phyloP scores from a whole-genome alignment of 495 filamentous ascomycete species.

The Lichina pygmaea region DNA sequence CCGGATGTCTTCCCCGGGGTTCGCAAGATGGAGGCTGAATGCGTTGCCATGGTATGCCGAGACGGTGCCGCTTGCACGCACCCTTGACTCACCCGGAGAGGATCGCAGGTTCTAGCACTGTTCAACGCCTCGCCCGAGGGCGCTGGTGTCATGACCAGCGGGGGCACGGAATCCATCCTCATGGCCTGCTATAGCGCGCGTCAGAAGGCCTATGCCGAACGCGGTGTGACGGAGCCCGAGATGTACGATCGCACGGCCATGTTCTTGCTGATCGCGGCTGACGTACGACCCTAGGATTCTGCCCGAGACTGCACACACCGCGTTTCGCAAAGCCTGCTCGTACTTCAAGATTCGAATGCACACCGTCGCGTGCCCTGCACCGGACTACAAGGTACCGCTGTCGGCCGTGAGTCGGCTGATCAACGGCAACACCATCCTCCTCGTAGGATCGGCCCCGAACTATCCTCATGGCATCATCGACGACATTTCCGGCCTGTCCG shows the following conservation, averaged over 20 bases:
- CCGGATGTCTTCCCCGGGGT: constrained; percentile 97
- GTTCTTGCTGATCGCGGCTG: not conserved
- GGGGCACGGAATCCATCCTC: constrained; percentile 86
- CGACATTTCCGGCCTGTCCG: constrained; percentile 67
- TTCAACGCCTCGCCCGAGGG: constrained; percentile 74
- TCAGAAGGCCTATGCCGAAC: constrained; percentile 64
- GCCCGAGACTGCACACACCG: constrained; percentile 79
- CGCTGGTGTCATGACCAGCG: constrained; percentile 74
- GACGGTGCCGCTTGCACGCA: not conserved
- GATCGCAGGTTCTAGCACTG: constrained; percentile 36
- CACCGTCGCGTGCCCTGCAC: constrained; percentile 66
- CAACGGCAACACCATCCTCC: constrained; percentile 86
- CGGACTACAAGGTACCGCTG: constrained; percentile 59
- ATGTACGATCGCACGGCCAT: constrained; percentile 29
- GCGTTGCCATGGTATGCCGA: constrained; percentile 64
- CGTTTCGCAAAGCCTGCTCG: constrained; percentile 78
- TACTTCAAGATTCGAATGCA: constrained; percentile 95
- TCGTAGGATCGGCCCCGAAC: constrained; percentile 88
- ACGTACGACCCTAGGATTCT: constrained; percentile 35
- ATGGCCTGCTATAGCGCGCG: constrained; percentile 78
- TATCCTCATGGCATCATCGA: constrained; percentile 97
- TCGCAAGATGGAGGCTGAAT: constrained; percentile 96
- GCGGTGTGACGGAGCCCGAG: constrained; percentile 76
- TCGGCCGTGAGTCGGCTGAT: constrained; percentile 55
- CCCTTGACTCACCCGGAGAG: not conserved